These are phyloP conservation scores for Ascochyta fabae DNA, from an alignment of 2,329 filamentous ascomycete species.

Conservation along the genomic window DNA sequence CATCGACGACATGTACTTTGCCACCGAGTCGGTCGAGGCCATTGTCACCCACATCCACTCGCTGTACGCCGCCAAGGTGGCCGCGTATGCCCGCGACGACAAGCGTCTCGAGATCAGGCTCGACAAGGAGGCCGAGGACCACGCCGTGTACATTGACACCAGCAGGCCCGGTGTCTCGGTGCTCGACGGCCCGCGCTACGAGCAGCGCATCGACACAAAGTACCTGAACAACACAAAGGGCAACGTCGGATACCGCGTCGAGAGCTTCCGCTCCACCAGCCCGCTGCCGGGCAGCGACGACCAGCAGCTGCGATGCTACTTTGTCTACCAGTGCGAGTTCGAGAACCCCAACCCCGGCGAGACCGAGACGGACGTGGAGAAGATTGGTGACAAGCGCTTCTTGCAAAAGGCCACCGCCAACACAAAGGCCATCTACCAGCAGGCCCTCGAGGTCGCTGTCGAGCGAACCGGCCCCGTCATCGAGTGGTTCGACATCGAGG, in stretches of 20 bases:
- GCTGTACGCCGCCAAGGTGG: constrained; percentile 95
- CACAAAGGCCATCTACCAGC: constrained; percentile 94
- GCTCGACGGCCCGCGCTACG: constrained; percentile 83
- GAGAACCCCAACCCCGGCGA: constrained; percentile 73
- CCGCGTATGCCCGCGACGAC: constrained; percentile 89
- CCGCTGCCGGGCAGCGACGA: constrained; percentile 76
- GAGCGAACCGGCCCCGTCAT: constrained; percentile 90
- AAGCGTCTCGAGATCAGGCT: constrained; percentile 92
- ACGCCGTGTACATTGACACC: constrained; percentile 98
- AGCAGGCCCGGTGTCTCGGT: constrained; percentile 84
- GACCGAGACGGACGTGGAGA: constrained; percentile 85
- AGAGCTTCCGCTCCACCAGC: constrained; percentile 93
- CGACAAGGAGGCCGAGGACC: constrained; percentile 92
- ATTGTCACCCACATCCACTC: constrained; percentile 96
- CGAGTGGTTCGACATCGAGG: constrained; percentile 96
- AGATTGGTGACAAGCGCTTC: constrained; percentile 93
- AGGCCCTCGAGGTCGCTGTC: constrained; percentile 87
- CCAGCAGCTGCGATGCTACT: constrained; percentile 93
- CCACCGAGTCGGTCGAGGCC: constrained; percentile 82
- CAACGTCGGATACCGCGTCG: constrained; percentile 83
- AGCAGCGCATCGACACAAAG: constrained; percentile 91
- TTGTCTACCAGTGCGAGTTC: constrained; percentile 97
- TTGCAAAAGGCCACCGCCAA: constrained; percentile 94
- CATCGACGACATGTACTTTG: constrained; percentile 98
- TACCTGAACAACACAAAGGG: constrained; percentile 82